Conservation (phyloP, 2,329 filamentous ascomycete species). For the Diplodia corticola region DNA sequence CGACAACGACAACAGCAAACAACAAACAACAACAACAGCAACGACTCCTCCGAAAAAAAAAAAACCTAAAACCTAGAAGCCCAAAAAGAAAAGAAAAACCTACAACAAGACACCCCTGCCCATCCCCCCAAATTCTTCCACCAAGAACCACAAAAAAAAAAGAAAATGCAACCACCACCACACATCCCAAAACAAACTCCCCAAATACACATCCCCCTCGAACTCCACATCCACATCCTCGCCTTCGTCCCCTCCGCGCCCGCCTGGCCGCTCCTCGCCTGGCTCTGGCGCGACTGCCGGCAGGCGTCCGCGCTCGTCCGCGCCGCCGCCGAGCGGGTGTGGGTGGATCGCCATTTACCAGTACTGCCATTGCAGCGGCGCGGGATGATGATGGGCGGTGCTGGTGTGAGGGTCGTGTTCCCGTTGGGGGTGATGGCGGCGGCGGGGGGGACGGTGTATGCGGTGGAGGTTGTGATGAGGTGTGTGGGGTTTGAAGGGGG, state of each 20-base stretch:
- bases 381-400: too few relatives aligned
- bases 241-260: neutral
- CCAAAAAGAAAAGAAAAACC: too few relatives aligned
- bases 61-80: too few relatives aligned
- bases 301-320: neutral
- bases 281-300: neutral
- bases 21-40: too few relatives aligned
- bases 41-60: too few relatives aligned
- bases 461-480: neutral
- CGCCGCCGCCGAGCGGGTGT: constrained; percentile 6
- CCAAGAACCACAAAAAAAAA: too few relatives aligned
- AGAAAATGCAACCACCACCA: neutral
- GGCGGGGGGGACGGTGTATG: neutral
- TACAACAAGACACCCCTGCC: too few relatives aligned
- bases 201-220: constrained; percentile 2
- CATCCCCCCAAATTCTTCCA: too few relatives aligned
- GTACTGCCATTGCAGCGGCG: neutral
- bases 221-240: neutral
- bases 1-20: neutral
- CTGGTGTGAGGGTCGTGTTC: neutral
- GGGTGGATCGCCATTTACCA: neutral
- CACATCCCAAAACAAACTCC: neutral
- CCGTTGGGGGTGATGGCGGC: neutral
- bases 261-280: neutral
- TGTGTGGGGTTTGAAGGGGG: neutral